phyloP scores from a whole-genome alignment of 2,329 filamentous ascomycete genomes.

The Ophiocordyceps camponoti-floridani region DNA sequence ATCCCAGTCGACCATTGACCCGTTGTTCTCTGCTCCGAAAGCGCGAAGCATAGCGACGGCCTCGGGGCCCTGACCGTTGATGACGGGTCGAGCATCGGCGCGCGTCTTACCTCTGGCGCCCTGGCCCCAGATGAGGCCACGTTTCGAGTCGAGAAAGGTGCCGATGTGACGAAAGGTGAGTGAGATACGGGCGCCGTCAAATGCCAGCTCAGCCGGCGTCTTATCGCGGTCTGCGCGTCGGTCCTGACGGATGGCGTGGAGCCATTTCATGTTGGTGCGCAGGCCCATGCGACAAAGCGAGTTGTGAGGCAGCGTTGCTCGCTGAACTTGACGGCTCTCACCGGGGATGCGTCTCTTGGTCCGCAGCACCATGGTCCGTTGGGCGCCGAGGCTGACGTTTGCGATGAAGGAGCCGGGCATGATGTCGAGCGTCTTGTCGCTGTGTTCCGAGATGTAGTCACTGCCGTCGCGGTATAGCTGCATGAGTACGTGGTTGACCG shows the following conservation, averaged over 20 bases:
- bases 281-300: constrained; percentile 73
- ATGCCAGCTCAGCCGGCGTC: constrained; percentile 50
- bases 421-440: constrained; percentile 92
- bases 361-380: constrained; percentile 76
- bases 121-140: constrained; percentile 71
- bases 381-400: constrained; percentile 84
- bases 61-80: constrained; percentile 51
- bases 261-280: constrained; percentile 67
- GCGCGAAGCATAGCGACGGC: constrained; percentile 54
- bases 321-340: constrained; percentile 35
- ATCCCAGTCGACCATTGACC: constrained; percentile 56
- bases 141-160: constrained; percentile 57
- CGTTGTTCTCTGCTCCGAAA: constrained; percentile 74
- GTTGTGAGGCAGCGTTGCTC: constrained; percentile 67
- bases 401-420: constrained; percentile 65
- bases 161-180: constrained; percentile 82
- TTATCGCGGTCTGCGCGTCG: constrained; percentile 56
- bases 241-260: constrained; percentile 84
- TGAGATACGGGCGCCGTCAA: constrained; percentile 63
- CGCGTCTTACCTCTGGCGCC: constrained; percentile 56
- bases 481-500: constrained; percentile 80
- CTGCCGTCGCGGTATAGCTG: constrained; percentile 79
- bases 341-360: constrained; percentile 38
- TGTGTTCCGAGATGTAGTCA: constrained; percentile 92
- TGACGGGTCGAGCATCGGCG: constrained; percentile 39